Base-by-base conservation (phyloP, 2,329 filamentous ascomycete species). In the Tetracladium maxilliforme region DNA sequence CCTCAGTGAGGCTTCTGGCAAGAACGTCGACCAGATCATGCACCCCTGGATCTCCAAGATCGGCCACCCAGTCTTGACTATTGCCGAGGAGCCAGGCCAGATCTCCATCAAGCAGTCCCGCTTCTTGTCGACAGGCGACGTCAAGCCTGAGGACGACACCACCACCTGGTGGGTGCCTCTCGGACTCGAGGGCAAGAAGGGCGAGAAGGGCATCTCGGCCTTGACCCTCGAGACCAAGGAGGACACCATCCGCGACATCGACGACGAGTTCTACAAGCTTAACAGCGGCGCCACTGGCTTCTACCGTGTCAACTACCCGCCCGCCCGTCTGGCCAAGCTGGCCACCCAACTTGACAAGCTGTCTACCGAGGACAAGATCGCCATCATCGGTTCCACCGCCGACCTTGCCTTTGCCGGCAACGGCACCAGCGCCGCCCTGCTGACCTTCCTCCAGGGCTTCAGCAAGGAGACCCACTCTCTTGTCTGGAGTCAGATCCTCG, bases 141-240 rank as follows among this genome's bases (percentile, higher is more conserved):
- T 84, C 28, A 83, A 84, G 56, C 62, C 83, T 3, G 81, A 92
- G 43, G 90, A 98, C 38, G 86, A 98, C 43, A 63, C 78, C 42
- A 94, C 86, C 4, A 74, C 71, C 12, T 98, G 90, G 90, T 98
- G 90, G 87, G 70, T 95, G 31, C 90, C 90, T 10, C 65, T 98
- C 16, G 79, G 78, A 10, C 60, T 98, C 15, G 79, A 84, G 48
- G 79, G 82, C 26, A 82, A 82, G 41, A 56, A 64, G 19, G 64
- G 75, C 13, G 57, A 73, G 16, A 55, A 70, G 17, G 69, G 66
- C 6, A 58, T 77, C 26, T 59, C 75, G 30, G 58, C 67, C 12
- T 59, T 75, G 19, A 74, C 81, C 25, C 59, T 98, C 22, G 79
- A 73, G 1, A 58, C 65, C 29, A 94, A 82, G 54, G 65, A 80